phyloP scores from a whole-genome alignment of 257 asterid species.

The Nicotiana tomentosiformis region DNA sequence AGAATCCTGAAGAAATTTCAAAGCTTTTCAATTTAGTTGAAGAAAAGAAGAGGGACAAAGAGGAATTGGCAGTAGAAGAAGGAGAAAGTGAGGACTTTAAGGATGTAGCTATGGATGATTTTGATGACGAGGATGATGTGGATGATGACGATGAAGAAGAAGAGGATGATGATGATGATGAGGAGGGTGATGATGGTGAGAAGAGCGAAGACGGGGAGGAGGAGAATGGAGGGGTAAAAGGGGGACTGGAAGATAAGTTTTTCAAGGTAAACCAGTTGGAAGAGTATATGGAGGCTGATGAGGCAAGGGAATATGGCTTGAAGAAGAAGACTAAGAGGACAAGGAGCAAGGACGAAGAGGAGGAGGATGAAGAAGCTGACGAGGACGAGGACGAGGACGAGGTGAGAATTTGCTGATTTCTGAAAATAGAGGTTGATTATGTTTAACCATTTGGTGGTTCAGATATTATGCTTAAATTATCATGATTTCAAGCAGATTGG shows the following conservation, averaged over 20 bases:
- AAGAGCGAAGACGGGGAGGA: constrained; percentile 16
- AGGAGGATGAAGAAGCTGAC: constrained; percentile 41
- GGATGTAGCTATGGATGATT: constrained; percentile 20
- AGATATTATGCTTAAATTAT: background rate
- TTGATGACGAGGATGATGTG: constrained; percentile 14
- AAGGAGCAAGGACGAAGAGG: constrained; percentile 20
- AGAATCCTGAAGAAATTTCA: constrained; percentile 46
- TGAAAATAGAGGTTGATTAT: constrained; percentile 50
- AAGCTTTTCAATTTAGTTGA: constrained; percentile 34
- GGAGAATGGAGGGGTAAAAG: constrained; percentile 15
- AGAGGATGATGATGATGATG: constrained; percentile 14
- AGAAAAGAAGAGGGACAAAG: constrained; percentile 13
- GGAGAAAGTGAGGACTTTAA: constrained; percentile 32
- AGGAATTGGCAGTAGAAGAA: constrained; percentile 12
- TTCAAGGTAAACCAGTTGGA: constrained; percentile 82
- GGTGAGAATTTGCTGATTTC: constrained; percentile 24
- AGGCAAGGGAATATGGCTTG: constrained; percentile 69
- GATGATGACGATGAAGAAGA: constrained; percentile 22
- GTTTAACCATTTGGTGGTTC: background rate
- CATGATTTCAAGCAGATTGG: constrained; percentile 8
- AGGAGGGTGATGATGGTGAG: constrained; percentile 15
- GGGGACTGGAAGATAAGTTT: constrained; percentile 71
- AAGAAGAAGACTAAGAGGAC: constrained; percentile 21
- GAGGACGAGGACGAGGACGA: constrained; percentile 42
- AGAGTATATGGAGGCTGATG: constrained; percentile 61